Percentiles rank a stretch among this genome's conserved stretches.
phyloP scores from a whole-genome alignment of 2,329 filamentous ascomycete genomes.

The Neopestalotiopsis sp. region DNA sequence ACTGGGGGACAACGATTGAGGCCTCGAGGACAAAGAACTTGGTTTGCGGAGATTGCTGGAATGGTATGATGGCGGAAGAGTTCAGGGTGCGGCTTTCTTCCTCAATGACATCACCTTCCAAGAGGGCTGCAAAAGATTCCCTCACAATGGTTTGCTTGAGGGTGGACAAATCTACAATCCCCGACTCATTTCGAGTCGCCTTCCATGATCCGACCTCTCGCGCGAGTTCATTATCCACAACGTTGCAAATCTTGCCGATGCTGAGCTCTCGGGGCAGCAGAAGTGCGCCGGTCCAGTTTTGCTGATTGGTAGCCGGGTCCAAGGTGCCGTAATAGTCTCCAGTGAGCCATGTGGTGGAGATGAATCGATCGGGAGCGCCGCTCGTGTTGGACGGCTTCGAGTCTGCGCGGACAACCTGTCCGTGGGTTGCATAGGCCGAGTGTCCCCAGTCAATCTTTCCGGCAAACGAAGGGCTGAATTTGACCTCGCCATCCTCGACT shows the following conservation, averaged over 20 bases:
- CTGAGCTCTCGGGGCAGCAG: constrained; percentile 48
- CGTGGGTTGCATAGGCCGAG: constrained; percentile 48
- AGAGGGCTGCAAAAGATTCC: constrained; percentile 39
- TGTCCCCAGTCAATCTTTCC: constrained; percentile 45
- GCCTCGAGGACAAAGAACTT: constrained; percentile 46
- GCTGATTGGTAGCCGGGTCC: constrained; percentile 43
- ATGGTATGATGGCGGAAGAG: constrained; percentile 21
- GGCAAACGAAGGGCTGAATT: constrained; percentile 46
- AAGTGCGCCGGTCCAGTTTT: constrained; percentile 49
- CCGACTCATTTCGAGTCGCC: constrained; percentile 34
- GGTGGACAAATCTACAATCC: constrained; percentile 41
- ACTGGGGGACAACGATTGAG: constrained; percentile 40
- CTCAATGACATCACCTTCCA: constrained; percentile 26
- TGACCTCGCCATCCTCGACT: constrained; percentile 31
- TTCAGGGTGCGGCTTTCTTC: constrained; percentile 30
- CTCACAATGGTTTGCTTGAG: constrained; percentile 44
- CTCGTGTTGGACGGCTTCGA: constrained; percentile 42
- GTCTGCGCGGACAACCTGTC: constrained; percentile 43
- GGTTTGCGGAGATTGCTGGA: constrained; percentile 27
- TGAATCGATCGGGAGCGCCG: constrained; percentile 45
- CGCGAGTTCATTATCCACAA: constrained; percentile 45
- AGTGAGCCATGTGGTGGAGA: constrained; percentile 47
- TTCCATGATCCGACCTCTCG: constrained; percentile 45
- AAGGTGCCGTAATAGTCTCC: constrained; percentile 46
- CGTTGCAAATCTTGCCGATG: constrained; percentile 43